Percentiles rank a stretch among this genome's conserved stretches.
Evolutionary conservation across 305 asterid species (phyloP).

Genomic region (Fraxinus nigra): DNA sequence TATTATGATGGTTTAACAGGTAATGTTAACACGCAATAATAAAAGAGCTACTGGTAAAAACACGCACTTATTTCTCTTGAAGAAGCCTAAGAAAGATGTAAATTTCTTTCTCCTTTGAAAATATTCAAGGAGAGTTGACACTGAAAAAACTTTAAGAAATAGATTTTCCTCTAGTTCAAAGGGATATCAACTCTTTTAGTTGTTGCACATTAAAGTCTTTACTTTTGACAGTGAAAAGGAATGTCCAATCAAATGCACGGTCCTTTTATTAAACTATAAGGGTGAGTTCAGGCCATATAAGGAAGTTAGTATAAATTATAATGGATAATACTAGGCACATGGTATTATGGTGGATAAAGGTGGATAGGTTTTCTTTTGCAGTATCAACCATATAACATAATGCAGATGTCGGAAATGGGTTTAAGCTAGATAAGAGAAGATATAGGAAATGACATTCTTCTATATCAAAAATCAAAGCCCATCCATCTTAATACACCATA

Average conservation of each 20-base stretch:
- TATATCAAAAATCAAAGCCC: too few relatives aligned
- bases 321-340: not conserved
- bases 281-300: not conserved
- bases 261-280: not conserved
- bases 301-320: not conserved
- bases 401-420: not conserved
- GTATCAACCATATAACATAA: not conserved
- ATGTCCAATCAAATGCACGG: not conserved
- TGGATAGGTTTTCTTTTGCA: not conserved
- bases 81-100: not conserved
- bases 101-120: not conserved
- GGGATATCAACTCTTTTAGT: not conserved
- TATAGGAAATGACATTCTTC: not conserved
- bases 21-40: not conserved
- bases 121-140: not conserved
- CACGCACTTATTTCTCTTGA: not conserved
- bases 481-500: not conserved
- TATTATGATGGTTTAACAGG: not conserved
- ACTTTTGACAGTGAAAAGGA: not conserved
- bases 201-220: not conserved
- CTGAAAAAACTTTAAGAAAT: not conserved
- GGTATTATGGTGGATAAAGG: not conserved
- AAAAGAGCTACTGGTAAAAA: not conserved
- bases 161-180: not conserved
- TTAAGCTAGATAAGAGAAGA: not conserved